Percentiles rank a stretch among this genome's conserved stretches.
phyloP scores from a whole-genome alignment of 2,329 filamentous ascomycete genomes.

The Colletotrichum sp. region DNA sequence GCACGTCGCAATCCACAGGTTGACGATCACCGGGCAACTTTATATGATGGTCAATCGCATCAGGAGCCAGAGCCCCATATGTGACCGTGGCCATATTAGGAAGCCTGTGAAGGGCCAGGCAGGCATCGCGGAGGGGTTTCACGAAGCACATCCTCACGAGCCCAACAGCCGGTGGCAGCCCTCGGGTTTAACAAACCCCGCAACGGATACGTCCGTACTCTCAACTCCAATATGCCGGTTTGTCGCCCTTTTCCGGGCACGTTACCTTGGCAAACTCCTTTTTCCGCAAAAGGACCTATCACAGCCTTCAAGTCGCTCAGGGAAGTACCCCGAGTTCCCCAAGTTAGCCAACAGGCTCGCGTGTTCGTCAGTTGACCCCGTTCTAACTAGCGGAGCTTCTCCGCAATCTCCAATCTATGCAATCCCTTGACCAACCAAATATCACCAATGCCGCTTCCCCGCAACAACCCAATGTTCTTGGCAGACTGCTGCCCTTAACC shows the following conservation, averaged over 20 bases:
- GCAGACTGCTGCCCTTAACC: not conserved
- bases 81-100: not conserved
- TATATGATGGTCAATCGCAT: not conserved
- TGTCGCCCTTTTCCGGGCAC: not conserved
- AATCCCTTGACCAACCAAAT: not conserved
- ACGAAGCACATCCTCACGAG: not conserved
- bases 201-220: not conserved
- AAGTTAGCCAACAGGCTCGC: not conserved
- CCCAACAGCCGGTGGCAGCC: not conserved
- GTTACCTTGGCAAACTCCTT: not conserved
- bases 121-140: not conserved
- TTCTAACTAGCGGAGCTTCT: not conserved
- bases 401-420: not conserved
- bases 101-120: not conserved
- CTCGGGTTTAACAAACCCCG: not conserved
- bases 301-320: not conserved
- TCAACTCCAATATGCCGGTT: not conserved
- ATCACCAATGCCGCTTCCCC: constrained; percentile 8
- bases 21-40: not conserved
- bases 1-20: not conserved
- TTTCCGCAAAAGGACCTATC: constrained; percentile 28
- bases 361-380: not conserved
- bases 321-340: not conserved
- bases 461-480: not conserved
- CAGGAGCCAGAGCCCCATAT: not conserved